These are phyloP conservation scores for Rhodotorula graminis DNA, from an alignment of 768 basidiomycete genomes.

Conservation along the genomic window DNA sequence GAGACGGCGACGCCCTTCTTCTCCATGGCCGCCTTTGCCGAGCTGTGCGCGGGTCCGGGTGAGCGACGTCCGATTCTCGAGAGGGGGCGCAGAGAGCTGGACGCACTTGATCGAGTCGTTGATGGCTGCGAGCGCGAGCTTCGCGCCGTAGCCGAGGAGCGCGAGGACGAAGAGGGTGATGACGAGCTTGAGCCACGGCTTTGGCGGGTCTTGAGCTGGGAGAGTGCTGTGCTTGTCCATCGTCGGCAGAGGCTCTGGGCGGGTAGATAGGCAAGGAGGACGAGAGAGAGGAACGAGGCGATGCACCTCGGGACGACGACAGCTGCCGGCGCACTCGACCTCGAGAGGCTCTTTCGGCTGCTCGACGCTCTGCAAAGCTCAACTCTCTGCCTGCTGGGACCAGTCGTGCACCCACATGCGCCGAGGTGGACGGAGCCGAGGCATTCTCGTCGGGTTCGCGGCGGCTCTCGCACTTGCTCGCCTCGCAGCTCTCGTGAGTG, in stretches of 20 bases:
- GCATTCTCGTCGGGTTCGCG: no score
- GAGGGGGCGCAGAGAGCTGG: not conserved
- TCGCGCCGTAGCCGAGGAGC: not conserved
- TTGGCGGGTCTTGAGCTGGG: not conserved
- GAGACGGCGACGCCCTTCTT: slow-evolving; percentile 14
- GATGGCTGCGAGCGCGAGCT: not conserved
- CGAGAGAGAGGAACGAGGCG: not conserved
- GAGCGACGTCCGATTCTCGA: not conserved
- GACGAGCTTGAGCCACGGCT: slow-evolving; percentile 21
- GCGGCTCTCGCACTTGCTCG: no score
- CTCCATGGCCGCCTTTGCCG: slow-evolving; percentile 14
- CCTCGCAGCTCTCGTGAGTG: no score
- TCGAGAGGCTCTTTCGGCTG: no score
- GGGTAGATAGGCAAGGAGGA: not conserved
- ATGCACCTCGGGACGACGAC: no score
- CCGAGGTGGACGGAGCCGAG: no score
- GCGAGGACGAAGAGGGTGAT: slow-evolving; percentile 11
- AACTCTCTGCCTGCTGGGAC: no score
- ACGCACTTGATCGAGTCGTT: slow-evolving; percentile 8
- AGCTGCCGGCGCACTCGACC: no score
- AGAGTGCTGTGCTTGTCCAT: not conserved
- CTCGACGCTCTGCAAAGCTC: no score
- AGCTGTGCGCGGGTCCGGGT: not conserved
- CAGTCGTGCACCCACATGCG: no score
- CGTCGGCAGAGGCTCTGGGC: not conserved